Evolutionary conservation across 2,329 filamentous ascomycete species (phyloP).

Genomic region (Pseudocercospora pini-densiflorae): DNA sequence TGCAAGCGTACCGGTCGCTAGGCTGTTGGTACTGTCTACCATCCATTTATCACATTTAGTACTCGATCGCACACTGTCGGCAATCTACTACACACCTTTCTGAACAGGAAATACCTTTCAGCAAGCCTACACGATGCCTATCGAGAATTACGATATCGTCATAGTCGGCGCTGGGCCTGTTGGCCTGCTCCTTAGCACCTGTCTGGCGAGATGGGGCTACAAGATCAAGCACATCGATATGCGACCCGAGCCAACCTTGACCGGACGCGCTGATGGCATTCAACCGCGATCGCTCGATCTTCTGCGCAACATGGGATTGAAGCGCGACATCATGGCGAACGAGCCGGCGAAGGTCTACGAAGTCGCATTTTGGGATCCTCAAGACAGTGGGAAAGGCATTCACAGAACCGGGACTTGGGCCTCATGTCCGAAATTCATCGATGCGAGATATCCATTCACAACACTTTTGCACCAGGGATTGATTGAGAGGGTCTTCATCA

Average conservation of each 20-base stretch:
- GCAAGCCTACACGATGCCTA: conserved; percentile 6
- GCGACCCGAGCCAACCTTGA: conserved; percentile 79
- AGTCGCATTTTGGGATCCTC: conserved; percentile 69
- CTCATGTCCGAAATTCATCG: conserved; percentile 82
- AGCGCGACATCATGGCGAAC: conserved; percentile 84
- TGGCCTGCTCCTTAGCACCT: conserved; percentile 84
- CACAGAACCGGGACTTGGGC: conserved; percentile 73
- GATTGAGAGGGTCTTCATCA: conserved; percentile 66
- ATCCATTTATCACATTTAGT: conserved; percentile 10
- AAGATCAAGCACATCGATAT: conserved; percentile 96
- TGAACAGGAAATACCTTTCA: background rate
- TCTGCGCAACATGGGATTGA: conserved; percentile 85
- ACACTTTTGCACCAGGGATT: conserved; percentile 66
- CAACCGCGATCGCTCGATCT: conserved; percentile 88
- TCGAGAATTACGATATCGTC: conserved; percentile 69
- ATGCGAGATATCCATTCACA: conserved; percentile 67
- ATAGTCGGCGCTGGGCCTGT: conserved; percentile 90
- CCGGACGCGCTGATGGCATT: conserved; percentile 88
- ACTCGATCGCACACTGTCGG: conserved; percentile 15
- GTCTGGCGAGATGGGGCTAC: conserved; percentile 90
- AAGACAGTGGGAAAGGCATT: conserved; percentile 57
- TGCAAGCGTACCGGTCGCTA: conserved; percentile 11
- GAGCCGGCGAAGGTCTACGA: conserved; percentile 84
- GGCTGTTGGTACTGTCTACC: conserved; percentile 9
- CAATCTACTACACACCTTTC: background rate